Evolutionary conservation across 192 early-diverging fungal genomes (phyloP), one percentile per base, ranked within the genome.

Genomic region (Entomortierella beljakovae): DNA sequence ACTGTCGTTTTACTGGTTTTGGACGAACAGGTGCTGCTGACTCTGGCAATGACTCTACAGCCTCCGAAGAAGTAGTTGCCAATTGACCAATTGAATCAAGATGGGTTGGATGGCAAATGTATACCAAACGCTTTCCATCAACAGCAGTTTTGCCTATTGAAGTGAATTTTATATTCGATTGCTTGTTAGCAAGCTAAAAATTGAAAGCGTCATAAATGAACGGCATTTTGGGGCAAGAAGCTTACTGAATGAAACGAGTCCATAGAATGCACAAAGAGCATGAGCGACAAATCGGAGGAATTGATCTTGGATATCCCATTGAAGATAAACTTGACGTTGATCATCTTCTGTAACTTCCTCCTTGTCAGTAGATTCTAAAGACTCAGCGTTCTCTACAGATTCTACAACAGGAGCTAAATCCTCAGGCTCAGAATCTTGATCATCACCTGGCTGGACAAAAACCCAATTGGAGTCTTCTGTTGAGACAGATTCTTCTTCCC

Each of bases 181-280:
- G 37, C 37, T 38, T 38, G 37, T 38, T 28, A 20, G 10, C 5
- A 57, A 1, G 18, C 34, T 37, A 13, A 54, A 4, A 5, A 51
- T 31, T 34, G 46, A 33, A 35, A 48, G 54, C 28, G 15, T 9
- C 29, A 20, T 11, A 46, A 46, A 11, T 10, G 3, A 3, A 46
- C 6, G 13, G 15, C 43, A 46, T 10, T 2, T 20, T 46, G 43
- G 15, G 43, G 4, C 43, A 46, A 11, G 20, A 48, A 4, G 81
- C 87, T 84, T 80, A 86, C 87, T 86, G 49, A 88, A 82, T 0
- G 87, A 86, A 23, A 70, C 57, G 6, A 86, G 64, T 8, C 70
- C 67, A 43, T 86, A 85, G 61, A 85, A 86, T 10, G 71, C 40
- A 54, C 76, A 81, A 54, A 88, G 81, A 10, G 80, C 64, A 70